Evolutionary conservation across 2,329 filamentous ascomycete species (phyloP), one percentile per base, ranked within the genome.

Genomic region (Aspergillaceae sp.): DNA sequence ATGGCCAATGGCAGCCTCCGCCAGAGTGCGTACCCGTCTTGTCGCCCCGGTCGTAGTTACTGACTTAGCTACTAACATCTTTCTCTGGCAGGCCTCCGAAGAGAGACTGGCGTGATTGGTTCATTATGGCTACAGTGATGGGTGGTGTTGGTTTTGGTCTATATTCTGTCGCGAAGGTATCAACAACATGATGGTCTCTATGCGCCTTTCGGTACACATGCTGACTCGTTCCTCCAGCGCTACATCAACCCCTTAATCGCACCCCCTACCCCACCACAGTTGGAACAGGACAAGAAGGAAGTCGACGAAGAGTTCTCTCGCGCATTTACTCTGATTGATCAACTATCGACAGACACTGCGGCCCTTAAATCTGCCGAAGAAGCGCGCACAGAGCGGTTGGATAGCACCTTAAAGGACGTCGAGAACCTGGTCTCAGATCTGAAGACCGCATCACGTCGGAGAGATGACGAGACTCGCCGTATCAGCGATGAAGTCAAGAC

Each of bases 61-160:
- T 19, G 19, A 19, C 36, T 26, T 28, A 8, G 26, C 11, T 38
- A 8, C 36, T 38, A 5, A 38, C 19, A 28, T 11, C 5, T 5
- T 26, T 3, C 9, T 38, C 27, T 38, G 2, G 8, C 37, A 72
- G 70, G 50, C 70, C 82, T 2, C 89, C 89, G 3, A 83, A 82
- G 63, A 77, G 92, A 61, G 92, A 98, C 70, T 98, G 92, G 92
- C 80, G 94, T 51, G 92, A 98, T 64, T 97, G 89, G 86, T 98
- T 98, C 70, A 97, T 98, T 68, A 95, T 97, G 88, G 92, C 92
- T 5, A 98, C 92, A 0, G 87, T 97, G 8, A 84, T 94, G 51
- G 85, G 89, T 47, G 88, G 90, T 42, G 83, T 96, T 19, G 79
- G 88, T 35, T 97, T 96, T 61, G 91, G 90, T 0, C 69, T 95